These are phyloP conservation scores for Medicago lupulina DNA, from an alignment of 306 rosid species.

Conservation along the genomic window DNA sequence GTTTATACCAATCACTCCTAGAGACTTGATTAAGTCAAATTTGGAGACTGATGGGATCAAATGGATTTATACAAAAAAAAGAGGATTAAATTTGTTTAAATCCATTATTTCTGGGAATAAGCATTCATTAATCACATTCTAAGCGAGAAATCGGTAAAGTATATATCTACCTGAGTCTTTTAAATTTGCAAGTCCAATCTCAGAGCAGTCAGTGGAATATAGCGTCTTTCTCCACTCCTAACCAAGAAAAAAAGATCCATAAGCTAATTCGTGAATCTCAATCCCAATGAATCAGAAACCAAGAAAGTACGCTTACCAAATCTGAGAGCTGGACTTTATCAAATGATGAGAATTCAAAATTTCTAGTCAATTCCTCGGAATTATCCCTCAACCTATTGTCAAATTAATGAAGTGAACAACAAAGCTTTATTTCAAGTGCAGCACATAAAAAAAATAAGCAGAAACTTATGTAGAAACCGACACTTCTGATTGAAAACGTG, in stretches of 20 bases:
- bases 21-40: constrained; percentile 32
- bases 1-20: constrained; percentile 21
- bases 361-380: constrained; percentile 58
- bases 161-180: constrained; percentile 73
- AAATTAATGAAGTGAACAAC: constrained; percentile 39
- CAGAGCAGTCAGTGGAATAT: constrained; percentile 84
- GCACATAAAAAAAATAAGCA: constrained; percentile 33
- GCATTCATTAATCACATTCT: not conserved
- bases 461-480: not conserved
- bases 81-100: constrained; percentile 17
- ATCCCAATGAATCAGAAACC: constrained; percentile 37
- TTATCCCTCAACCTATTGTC: constrained; percentile 60
- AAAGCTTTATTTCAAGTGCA: constrained; percentile 21
- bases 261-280: constrained; percentile 39
- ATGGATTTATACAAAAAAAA: not conserved
- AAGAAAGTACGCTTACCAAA: constrained; percentile 64
- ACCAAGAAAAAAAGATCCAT: constrained; percentile 27
- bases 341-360: constrained; percentile 61
- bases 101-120: constrained; percentile 18
- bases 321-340: constrained; percentile 75
- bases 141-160: constrained; percentile 25
- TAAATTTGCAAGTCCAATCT: constrained; percentile 73
- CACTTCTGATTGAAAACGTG: not conserved
- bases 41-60: constrained; percentile 20
- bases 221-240: constrained; percentile 86